These are phyloP conservation scores for Pyrus hybrid DNA, from an alignment of 331 rosid species.

Conservation along the genomic window DNA sequence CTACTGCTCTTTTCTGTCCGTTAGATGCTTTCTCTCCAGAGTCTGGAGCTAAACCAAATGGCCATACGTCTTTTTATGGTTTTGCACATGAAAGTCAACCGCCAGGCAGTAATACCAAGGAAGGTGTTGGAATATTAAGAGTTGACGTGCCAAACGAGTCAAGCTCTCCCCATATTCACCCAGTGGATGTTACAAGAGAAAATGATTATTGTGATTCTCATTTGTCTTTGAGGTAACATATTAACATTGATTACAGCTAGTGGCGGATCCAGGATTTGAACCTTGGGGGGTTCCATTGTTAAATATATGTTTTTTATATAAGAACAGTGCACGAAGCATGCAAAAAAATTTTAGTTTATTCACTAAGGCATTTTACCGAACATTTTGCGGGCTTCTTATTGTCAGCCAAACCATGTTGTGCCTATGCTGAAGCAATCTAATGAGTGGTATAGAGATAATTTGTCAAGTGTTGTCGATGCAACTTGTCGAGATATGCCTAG, in stretches of 20 bases:
- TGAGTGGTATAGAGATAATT: neutral
- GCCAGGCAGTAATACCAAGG: conserved; percentile 8
- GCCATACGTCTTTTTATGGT: conserved; percentile 15
- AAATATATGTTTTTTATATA: too few species aligned
- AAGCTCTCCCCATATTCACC: conserved; percentile 9
- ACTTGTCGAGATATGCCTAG: too few species aligned
- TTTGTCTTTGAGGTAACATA: conserved; percentile 36
- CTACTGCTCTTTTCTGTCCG: conserved; percentile 73
- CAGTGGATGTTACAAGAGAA: conserved; percentile 3
- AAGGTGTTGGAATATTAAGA: conserved; percentile 6
- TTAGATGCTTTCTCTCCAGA: conserved; percentile 36
- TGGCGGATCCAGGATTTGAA: too few species aligned
- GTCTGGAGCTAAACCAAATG: conserved; percentile 23
- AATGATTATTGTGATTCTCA: conserved; percentile 15
- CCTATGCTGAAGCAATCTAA: neutral
- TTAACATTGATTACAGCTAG: neutral
- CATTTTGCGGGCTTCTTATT: too few species aligned
- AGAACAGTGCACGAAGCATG: too few species aligned
- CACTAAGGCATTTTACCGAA: too few species aligned
- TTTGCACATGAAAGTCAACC: conserved; percentile 19
- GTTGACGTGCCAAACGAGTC: conserved; percentile 11
- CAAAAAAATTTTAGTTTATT: too few species aligned
- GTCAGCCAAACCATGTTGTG: too few species aligned
- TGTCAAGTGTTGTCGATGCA: too few species aligned
- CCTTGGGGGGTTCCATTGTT: too few species aligned